A percentile compares a stretch with the other conserved stretches of the same genome.
phyloP scores from a whole-genome alignment of 768 basidiomycete species.

The Termitomyces sp. region DNA sequence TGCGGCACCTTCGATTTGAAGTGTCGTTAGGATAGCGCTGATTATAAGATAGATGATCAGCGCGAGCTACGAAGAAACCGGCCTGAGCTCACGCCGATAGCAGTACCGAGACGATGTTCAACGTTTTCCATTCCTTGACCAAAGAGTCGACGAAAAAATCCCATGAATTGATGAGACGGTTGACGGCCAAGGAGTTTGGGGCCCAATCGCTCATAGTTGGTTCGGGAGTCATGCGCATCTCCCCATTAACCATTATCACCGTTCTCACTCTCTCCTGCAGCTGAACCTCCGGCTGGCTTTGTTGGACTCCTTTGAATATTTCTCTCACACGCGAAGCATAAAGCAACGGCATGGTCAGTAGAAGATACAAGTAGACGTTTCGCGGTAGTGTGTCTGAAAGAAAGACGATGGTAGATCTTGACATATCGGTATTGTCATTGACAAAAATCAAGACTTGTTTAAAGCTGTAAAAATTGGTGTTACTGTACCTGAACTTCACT shows the following conservation, averaged over 20 bases:
- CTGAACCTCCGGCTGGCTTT: slow-evolving; percentile 51
- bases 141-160: slow-evolving; percentile 65
- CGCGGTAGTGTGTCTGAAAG: slow-evolving; percentile 18
- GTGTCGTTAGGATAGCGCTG: slow-evolving; percentile 17
- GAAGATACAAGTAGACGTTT: slow-evolving; percentile 26
- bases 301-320: slow-evolving; percentile 58
- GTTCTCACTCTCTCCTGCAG: too few relatives aligned
- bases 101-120: slow-evolving; percentile 70
- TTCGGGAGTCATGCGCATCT: too few relatives aligned
- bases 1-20: slow-evolving; percentile 27
- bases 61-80: too few relatives aligned
- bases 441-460: too few relatives aligned
- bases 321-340: slow-evolving; percentile 64
- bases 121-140: slow-evolving; percentile 66
- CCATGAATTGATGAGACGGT: slow-evolving; percentile 44
- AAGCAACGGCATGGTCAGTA: slow-evolving; percentile 56
- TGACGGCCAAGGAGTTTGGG: too few relatives aligned
- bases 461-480: too few relatives aligned
- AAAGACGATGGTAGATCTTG: too few relatives aligned
- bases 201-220: too few relatives aligned
- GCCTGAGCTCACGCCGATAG: slow-evolving; percentile 30
- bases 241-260: too few relatives aligned
- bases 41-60: too few relatives aligned
- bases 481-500: too few relatives aligned
- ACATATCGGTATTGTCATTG: too few relatives aligned